These are phyloP conservation scores for Gossypium turneri DNA, from an alignment of 345 rosid species.

Conservation along the genomic window DNA sequence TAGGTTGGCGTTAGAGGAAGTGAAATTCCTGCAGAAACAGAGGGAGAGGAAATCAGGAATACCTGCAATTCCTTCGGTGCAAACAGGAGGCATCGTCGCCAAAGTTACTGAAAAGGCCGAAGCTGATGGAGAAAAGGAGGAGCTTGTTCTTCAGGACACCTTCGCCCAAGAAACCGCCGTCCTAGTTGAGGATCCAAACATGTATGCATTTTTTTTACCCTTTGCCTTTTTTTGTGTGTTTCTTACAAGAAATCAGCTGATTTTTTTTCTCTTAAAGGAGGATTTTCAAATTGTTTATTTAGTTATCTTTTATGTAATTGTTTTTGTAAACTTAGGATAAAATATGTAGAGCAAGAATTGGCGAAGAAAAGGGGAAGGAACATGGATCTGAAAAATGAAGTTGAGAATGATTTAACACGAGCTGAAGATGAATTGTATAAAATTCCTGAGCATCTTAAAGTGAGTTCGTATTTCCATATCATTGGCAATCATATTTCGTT, in stretches of 20 bases:
- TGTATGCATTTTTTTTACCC: slow-evolving; percentile 31
- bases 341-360: slow-evolving; percentile 83
- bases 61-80: slow-evolving; percentile 50
- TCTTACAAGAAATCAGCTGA: not conserved
- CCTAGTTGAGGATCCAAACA: slow-evolving; percentile 90
- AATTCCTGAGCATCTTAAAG: slow-evolving; percentile 95
- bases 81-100: slow-evolving; percentile 28
- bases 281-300: not conserved
- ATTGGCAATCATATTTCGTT: not conserved
- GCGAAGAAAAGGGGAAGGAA: slow-evolving; percentile 80
- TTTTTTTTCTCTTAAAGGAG: not conserved
- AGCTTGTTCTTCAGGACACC: slow-evolving; percentile 92
- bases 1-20: slow-evolving; percentile 84
- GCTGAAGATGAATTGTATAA: slow-evolving; percentile 88
- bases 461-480: slow-evolving; percentile 23
- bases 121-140: slow-evolving; percentile 91
- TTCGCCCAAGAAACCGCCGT: slow-evolving; percentile 98
- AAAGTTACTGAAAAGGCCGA: slow-evolving; percentile 59
- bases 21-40: slow-evolving; percentile 89
- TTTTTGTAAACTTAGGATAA: slow-evolving; percentile 42
- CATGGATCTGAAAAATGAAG: slow-evolving; percentile 41
- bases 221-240: not conserved
- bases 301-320: not conserved
- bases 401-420: slow-evolving; percentile 65
- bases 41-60: slow-evolving; percentile 82